These are phyloP conservation scores for Nowakowskiella sp. DNA, from an alignment of 192 early-diverging fungal genomes.

Conservation along the genomic window DNA sequence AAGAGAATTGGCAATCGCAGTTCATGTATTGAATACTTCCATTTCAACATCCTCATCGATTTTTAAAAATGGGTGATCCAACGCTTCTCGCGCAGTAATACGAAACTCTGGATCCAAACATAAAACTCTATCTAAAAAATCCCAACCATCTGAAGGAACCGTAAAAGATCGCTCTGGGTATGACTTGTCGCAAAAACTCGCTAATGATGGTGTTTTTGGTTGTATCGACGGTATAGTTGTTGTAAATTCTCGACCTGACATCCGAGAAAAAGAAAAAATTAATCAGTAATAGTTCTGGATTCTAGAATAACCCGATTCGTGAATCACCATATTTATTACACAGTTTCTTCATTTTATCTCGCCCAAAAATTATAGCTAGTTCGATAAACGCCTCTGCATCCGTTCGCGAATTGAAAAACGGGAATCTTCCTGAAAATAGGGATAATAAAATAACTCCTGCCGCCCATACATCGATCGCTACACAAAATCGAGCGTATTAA, in stretches of 20 bases:
- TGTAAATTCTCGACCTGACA: slow-evolving; percentile 2
- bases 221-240: no score
- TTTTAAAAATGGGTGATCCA: slow-evolving; percentile 73
- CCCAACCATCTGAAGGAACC: slow-evolving; percentile 39
- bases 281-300: slow-evolving; percentile 8
- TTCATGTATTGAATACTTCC: no score
- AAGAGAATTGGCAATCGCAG: no score
- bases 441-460: slow-evolving; percentile 79
- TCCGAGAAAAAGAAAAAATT: not conserved
- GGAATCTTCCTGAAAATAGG: slow-evolving; percentile 72
- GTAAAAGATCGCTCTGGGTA: slow-evolving; percentile 32
- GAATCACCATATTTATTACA: slow-evolving; percentile 52
- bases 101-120: slow-evolving; percentile 49
- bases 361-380: slow-evolving; percentile 71
- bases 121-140: slow-evolving; percentile 55
- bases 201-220: no score
- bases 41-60: no score
- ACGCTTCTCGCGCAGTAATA: slow-evolving; percentile 68
- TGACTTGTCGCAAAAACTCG: slow-evolving; percentile 29
- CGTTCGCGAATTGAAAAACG: slow-evolving; percentile 83
- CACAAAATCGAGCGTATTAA: not conserved
- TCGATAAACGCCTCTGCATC: slow-evolving; percentile 83
- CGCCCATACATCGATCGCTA: slow-evolving; percentile 87
- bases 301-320: not conserved
- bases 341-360: slow-evolving; percentile 60